Percentiles rank a stretch among this genome's conserved stretches.
phyloP scores from a whole-genome alignment of 2,329 filamentous ascomycete genomes.

The Colletotrichum sp. region DNA sequence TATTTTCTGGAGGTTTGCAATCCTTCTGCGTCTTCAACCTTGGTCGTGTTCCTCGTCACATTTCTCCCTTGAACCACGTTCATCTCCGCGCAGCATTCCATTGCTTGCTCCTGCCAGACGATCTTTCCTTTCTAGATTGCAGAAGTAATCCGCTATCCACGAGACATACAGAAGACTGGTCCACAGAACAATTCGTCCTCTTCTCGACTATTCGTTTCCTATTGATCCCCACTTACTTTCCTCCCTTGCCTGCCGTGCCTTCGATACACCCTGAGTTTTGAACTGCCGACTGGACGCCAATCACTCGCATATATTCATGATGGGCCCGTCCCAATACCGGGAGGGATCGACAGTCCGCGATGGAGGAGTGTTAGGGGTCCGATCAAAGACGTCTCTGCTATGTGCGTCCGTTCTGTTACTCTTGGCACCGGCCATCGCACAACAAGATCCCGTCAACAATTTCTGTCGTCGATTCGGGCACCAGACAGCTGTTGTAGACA shows the following conservation, averaged over 20 bases:
- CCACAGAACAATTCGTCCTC: neutral
- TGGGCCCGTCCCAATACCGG: neutral
- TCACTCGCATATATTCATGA: neutral
- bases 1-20: neutral
- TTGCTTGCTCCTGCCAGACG: neutral
- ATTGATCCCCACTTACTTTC: neutral
- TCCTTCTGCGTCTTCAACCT: neutral
- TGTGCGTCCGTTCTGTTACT: neutral
- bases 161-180: neutral
- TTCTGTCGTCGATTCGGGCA: conserved; percentile 63
- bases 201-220: neutral
- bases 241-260: neutral
- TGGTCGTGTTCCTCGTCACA: neutral
- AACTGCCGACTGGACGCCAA: neutral
- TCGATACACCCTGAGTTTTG: neutral
- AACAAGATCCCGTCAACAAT: conserved; percentile 56
- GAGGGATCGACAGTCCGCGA: neutral
- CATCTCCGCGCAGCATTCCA: conserved; percentile 2
- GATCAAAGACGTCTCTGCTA: neutral
- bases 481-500: conserved; percentile 64
- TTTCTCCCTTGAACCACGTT: neutral
- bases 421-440: conserved; percentile 26
- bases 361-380: neutral
- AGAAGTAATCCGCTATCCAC: neutral
- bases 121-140: neutral